Evolutionary conservation across 106 monocot species (phyloP).

Genomic region (Dendrobium nobile): DNA sequence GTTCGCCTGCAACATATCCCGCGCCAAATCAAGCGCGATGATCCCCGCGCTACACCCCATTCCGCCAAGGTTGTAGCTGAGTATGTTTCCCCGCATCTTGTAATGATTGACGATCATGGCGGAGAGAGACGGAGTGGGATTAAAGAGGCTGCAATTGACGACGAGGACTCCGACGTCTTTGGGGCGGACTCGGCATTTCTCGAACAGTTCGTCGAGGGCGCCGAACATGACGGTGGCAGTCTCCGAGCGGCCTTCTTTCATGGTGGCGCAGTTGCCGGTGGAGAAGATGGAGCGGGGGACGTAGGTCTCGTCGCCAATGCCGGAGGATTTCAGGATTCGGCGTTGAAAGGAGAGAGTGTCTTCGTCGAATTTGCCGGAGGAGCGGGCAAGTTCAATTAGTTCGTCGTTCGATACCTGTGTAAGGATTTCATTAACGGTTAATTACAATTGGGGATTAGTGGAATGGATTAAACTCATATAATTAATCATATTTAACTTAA

Average conservation of each 20-base stretch:
- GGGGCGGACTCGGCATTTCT: conserved; percentile 57
- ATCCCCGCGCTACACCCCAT: conserved; percentile 78
- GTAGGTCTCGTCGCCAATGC: conserved; percentile 94
- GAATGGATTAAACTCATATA: no score
- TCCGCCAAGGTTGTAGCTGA: conserved; percentile 78
- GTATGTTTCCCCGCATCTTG: conserved; percentile 87
- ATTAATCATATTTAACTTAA: no score
- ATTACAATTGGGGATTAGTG: no score
- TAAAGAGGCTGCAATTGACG: conserved; percentile 80
- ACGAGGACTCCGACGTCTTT: conserved; percentile 66
- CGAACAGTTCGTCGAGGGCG: conserved; percentile 72
- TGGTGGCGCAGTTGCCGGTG: conserved; percentile 47
- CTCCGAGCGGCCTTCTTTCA: conserved; percentile 71
- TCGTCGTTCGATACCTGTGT: conserved; percentile 72
- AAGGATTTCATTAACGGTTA: no score
- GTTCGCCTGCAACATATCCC: conserved; percentile 71
- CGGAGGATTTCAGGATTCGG: conserved; percentile 69
- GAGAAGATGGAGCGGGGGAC: conserved; percentile 50
- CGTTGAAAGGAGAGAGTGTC: conserved; percentile 77
- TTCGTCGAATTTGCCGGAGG: conserved; percentile 92
- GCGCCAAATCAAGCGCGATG: conserved; percentile 57
- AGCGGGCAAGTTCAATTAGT: conserved; percentile 66
- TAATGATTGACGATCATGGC: conserved; percentile 96
- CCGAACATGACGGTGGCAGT: conserved; percentile 51
- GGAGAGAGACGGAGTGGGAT: conserved; percentile 66